Conservation (phyloP, 2,329 filamentous ascomycete species). For the Neofusicoccum parvum region DNA sequence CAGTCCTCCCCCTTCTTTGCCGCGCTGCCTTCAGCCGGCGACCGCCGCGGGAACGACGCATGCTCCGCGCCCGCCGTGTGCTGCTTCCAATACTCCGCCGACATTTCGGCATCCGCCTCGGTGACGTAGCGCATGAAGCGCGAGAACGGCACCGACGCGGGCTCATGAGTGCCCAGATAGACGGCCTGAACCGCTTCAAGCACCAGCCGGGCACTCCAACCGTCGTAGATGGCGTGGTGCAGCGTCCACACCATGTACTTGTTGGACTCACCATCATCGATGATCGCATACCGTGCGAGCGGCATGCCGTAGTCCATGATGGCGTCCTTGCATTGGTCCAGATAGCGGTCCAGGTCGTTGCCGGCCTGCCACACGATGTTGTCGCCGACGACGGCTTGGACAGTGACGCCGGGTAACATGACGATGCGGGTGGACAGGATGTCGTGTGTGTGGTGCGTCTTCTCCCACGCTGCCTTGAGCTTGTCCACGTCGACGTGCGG, state of each 20-base stretch:
- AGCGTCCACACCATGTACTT: not conserved
- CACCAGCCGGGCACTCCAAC: not conserved
- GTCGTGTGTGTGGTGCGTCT: constrained; percentile 44
- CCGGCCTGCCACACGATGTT: constrained; percentile 22
- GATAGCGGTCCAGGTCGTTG: constrained; percentile 24
- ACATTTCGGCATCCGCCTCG: not conserved
- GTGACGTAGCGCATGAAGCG: not conserved
- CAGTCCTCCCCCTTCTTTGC: not conserved
- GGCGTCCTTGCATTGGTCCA: constrained; percentile 35
- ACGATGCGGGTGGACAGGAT: constrained; percentile 51
- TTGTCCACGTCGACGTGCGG: constrained; percentile 27
- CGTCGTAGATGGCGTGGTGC: constrained; percentile 22
- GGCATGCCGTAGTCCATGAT: constrained; percentile 43
- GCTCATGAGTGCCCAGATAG: not conserved
- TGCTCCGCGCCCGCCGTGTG: not conserved
- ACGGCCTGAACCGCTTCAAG: not conserved
- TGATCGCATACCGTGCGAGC: constrained; percentile 42
- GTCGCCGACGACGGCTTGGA: constrained; percentile 35
- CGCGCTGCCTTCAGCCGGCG: not conserved
- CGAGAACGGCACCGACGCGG: not conserved
- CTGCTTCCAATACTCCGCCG: not conserved
- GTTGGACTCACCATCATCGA: constrained; percentile 23
- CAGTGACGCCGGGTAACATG: constrained; percentile 32
- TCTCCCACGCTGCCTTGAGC: constrained; percentile 52
- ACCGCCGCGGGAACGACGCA: not conserved